These are phyloP conservation scores for Knufia petricola DNA, from an alignment of 2,329 filamentous ascomycete genomes.

Conservation along the genomic window DNA sequence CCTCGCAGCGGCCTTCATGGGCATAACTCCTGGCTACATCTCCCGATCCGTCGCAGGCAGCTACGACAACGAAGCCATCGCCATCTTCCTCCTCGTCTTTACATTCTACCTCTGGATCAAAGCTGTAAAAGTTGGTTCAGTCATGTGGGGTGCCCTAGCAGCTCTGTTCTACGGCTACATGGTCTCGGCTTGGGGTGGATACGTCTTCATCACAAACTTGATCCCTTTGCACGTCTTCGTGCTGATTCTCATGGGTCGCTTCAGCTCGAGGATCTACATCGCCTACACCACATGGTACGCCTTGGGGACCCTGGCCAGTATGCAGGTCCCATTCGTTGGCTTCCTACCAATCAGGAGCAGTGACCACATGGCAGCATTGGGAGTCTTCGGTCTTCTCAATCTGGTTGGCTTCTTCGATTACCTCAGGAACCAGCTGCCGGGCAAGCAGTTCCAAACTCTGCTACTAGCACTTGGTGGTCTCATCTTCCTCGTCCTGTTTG, in stretches of 20 bases:
- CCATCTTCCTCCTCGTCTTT: constrained; percentile 95
- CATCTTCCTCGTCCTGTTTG: constrained; percentile 63
- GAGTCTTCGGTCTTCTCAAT: constrained; percentile 92
- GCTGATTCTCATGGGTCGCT: constrained; percentile 91
- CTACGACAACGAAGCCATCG: constrained; percentile 99
- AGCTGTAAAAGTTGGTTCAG: constrained; percentile 89
- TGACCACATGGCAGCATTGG: constrained; percentile 95
- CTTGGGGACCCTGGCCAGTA: constrained; percentile 87
- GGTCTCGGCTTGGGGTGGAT: constrained; percentile 98
- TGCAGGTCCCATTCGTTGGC: constrained; percentile 98
- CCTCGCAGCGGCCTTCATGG: constrained; percentile 91
- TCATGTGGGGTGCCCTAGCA: constrained; percentile 90
- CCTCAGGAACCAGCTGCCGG: constrained; percentile 75
- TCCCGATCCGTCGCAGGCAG: constrained; percentile 94
- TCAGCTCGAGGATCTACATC: constrained; percentile 87
- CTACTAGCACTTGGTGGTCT: constrained; percentile 65
- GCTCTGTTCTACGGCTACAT: constrained; percentile 99
- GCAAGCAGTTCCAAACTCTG: constrained; percentile 89
- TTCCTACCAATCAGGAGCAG: constrained; percentile 94
- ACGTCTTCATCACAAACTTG: constrained; percentile 98
- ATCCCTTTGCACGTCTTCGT: constrained; percentile 90
- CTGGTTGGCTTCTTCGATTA: constrained; percentile 88
- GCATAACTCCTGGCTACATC: constrained; percentile 94
- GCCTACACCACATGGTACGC: constrained; percentile 98
- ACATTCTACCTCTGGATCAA: constrained; percentile 99